phyloP scores from a whole-genome alignment of 441 rosid species.

The Erysimum cheiri region DNA sequence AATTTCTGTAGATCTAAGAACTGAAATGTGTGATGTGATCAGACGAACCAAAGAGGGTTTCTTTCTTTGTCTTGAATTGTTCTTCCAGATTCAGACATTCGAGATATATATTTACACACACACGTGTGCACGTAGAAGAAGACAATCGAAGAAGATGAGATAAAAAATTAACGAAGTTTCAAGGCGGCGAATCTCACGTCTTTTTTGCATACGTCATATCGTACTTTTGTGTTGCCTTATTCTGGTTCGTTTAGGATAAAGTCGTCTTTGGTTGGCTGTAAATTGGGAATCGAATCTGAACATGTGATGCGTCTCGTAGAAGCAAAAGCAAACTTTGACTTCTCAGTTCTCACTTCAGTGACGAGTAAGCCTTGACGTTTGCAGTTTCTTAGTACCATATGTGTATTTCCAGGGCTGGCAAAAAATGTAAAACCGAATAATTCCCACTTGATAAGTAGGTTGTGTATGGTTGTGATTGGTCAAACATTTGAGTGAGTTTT shows the following conservation, averaged over 20 bases:
- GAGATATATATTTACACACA: neutral
- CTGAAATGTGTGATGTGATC: neutral
- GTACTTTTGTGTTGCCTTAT: neutral
- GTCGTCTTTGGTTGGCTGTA: conserved; percentile 33
- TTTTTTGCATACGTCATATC: conserved; percentile 36
- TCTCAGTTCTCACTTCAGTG: conserved; percentile 15
- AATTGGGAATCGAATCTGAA: conserved; percentile 21
- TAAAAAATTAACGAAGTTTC: conserved; percentile 3
- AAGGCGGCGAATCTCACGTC: conserved; percentile 32
- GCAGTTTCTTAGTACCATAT: neutral
- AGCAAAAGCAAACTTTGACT: conserved; percentile 26
- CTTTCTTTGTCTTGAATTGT: conserved; percentile 15
- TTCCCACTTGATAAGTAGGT: neutral
- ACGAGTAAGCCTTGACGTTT: neutral
- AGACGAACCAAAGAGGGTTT: conserved; percentile 22
- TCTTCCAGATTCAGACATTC: neutral
- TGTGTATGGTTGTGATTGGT: neutral
- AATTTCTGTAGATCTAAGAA: neutral
- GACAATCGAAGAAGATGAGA: neutral
- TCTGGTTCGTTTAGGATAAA: neutral
- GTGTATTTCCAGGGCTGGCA: neutral
- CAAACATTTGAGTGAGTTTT: neutral
- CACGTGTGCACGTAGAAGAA: neutral
- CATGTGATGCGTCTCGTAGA: conserved; percentile 9
- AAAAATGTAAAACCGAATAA: neutral